Conservation (phyloP, 805 yeast species). For the Yueomyces sp. region DNA sequence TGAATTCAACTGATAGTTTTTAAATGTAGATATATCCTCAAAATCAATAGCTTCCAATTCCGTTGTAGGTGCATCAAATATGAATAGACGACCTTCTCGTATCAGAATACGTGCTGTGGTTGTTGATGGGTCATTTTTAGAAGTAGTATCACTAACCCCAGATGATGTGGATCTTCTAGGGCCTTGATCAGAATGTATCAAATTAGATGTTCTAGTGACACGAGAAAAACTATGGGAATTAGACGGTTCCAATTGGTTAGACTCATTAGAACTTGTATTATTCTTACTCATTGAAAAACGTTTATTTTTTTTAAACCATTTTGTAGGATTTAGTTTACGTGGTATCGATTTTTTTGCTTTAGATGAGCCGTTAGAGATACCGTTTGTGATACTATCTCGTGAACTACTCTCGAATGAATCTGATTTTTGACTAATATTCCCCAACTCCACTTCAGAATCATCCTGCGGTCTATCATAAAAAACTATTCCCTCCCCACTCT, state of each 20-base stretch:
- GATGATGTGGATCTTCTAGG: too few species aligned
- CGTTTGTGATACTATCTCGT: not conserved
- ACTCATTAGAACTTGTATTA: not conserved
- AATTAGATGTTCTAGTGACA: not conserved
- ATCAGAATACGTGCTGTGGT: conserved; percentile 10
- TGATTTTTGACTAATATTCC: not conserved
- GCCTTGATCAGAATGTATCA: not conserved
- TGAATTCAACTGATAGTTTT: not conserved
- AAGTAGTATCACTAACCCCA: too few species aligned
- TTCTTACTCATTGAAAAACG: not conserved
- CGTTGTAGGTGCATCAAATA: conserved; percentile 5
- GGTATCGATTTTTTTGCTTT: not conserved
- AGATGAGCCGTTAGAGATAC: not conserved
- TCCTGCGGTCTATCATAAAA: too few species aligned
- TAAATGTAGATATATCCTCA: not conserved
- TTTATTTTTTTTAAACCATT: too few species aligned
- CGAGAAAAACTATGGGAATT: not conserved
- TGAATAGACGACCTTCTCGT: conserved; percentile 17
- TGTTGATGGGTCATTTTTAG: not conserved
- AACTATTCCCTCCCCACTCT: too few species aligned
- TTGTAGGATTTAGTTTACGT: not conserved
- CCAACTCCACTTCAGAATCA: not conserved
- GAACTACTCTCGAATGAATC: not conserved
- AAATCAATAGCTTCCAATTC: conserved; percentile 1
- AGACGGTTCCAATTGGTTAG: not conserved